These are phyloP conservation scores for Posidonia australis DNA, from an alignment of 106 monocot genomes.

Conservation along the genomic window DNA sequence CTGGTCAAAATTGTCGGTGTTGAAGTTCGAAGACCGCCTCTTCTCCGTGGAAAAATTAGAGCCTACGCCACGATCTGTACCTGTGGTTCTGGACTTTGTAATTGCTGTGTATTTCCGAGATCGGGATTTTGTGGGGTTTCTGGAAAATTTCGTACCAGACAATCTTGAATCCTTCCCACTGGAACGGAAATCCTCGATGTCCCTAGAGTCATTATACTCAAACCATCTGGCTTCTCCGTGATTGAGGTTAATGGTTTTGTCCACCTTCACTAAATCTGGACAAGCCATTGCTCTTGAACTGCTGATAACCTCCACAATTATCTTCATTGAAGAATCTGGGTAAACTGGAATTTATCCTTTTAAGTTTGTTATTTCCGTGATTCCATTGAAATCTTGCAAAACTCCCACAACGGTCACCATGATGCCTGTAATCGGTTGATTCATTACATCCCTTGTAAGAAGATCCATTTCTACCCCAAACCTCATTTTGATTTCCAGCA, in stretches of 20 bases:
- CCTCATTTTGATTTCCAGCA: conserved; percentile 2
- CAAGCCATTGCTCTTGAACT: not conserved
- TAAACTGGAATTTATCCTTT: not conserved
- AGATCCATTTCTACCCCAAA: not conserved
- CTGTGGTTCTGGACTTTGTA: not conserved
- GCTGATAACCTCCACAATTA: not conserved
- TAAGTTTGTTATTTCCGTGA: not conserved
- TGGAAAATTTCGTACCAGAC: no score
- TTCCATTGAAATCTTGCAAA: not conserved
- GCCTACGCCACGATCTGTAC: not conserved
- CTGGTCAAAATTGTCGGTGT: not conserved
- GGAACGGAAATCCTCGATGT: no score
- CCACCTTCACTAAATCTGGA: not conserved
- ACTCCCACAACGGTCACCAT: not conserved
- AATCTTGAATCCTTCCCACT: no score
- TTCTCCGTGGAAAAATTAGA: not conserved
- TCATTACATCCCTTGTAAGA: not conserved
- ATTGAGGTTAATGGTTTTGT: not conserved
- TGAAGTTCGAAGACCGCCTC: not conserved
- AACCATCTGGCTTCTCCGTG: not conserved
- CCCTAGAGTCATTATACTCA: no score
- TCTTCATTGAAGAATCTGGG: not conserved
- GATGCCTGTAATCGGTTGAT: not conserved
- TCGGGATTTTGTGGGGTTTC: conserved; percentile 1
- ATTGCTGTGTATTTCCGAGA: not conserved